Evolutionary conservation across 768 basidiomycete species (phyloP), one percentile per base, ranked within the genome.

Genomic region (Leccinum barrowsii): DNA sequence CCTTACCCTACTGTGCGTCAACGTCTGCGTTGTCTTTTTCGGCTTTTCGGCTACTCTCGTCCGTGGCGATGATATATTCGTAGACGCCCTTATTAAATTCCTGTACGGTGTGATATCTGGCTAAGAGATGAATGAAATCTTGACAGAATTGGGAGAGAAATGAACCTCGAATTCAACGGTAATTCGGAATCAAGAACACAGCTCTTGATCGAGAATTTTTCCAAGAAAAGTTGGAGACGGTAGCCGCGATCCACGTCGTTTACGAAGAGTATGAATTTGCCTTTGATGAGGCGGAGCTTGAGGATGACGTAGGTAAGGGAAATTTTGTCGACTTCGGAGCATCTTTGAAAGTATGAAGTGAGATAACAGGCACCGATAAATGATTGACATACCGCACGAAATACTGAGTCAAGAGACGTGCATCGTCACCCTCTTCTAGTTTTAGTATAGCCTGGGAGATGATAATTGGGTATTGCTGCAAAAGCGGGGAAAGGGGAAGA

Each of bases 291-390:
- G 71, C 87, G 92, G 65, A 99, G 86, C 73, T 98, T 98, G 70
- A 98, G 86, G 60, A 98, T 92, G 35, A 98, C 94, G 70, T 96
- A 99, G 28, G 89, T 86, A 59, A 98, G 81, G 13, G 98, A 85
- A 75, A 98, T 98, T 76, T 98, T 99, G 82, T 98, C 95, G 61
- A 87, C 85, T 81, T 98, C 97, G 12, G 92, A 85, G 67, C 92
- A 94, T 61, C 89, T 90, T 37, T 17, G 35, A 60, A 58, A 42
- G 19, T 32, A 26, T 65, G 28, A 64, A 49, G 19, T 26, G 7
- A 32, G 17, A 35, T n/a, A 30, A 11, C 19, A 24, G 32, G 32
- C 12, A 11, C 30, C 40, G 13, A 51, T 17, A n/a, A 17, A 42
- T 10, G 35, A 17, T 55, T 70, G 6, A 12, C 80, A 10, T 61